Conservation (phyloP, 441 rosid species). For the Raphanus hybrid region DNA sequence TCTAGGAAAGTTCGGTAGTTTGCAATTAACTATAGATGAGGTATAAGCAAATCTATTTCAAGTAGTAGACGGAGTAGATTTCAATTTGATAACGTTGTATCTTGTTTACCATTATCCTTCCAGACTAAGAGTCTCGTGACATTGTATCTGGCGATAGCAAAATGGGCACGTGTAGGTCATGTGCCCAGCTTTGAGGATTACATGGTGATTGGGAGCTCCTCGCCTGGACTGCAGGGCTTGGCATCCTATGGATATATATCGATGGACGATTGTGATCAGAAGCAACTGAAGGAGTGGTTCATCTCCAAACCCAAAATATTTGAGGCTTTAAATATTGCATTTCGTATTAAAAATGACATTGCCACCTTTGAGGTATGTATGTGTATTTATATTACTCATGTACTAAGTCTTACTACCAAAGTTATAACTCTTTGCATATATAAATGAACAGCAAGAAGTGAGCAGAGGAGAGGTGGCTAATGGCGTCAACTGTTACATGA, state of each 20-base stretch:
- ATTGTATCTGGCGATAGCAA: neutral
- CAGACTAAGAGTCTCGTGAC: neutral
- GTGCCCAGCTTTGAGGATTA: constrained; percentile 30
- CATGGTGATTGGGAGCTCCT: neutral
- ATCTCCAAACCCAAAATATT: constrained; percentile 21
- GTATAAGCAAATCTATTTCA: neutral
- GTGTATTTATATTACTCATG: neutral
- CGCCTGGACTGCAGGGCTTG: neutral
- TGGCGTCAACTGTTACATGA: constrained; percentile 22
- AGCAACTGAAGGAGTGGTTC: constrained; percentile 7
- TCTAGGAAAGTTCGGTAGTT: neutral
- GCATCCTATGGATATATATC: neutral
- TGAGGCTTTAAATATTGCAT: neutral
- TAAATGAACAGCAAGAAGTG: neutral
- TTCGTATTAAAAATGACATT: constrained; percentile 15
- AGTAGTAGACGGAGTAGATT: neutral
- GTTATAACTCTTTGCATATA: neutral
- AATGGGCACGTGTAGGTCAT: constrained; percentile 9
- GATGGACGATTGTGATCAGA: constrained; percentile 16
- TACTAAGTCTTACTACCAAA: neutral
- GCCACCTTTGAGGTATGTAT: constrained; percentile 2
- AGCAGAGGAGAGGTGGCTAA: constrained; percentile 20
- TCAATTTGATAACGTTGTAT: neutral
- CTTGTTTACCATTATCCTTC: neutral
- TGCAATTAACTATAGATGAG: neutral